A percentile compares a stretch with the other conserved stretches of the same genome.
Conservation (phyloP, 768 basidiomycete species). For the Fibroporia radiculosa region DNA sequence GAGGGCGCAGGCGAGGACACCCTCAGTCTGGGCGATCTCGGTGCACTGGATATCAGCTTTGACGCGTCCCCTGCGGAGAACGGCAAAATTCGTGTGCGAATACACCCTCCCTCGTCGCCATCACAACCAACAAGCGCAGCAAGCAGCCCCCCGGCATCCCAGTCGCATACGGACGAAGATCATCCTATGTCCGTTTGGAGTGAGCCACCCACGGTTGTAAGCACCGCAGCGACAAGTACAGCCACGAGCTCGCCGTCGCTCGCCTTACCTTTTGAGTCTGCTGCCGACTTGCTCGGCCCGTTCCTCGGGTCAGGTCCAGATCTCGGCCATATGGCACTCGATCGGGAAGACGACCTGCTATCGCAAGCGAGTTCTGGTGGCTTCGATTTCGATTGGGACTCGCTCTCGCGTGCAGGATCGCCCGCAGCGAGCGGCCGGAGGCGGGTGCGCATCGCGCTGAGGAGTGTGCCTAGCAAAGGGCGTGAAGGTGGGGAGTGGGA, state of each 20-base stretch:
- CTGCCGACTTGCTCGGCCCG: slow-evolving; percentile 34
- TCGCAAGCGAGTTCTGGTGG: background rate
- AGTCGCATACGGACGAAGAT: slow-evolving; percentile 1
- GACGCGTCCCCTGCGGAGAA: slow-evolving; percentile 56
- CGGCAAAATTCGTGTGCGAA: slow-evolving; percentile 67
- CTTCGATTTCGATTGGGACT: slow-evolving; percentile 12
- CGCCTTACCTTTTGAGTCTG: too few relatives aligned
- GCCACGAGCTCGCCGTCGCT: slow-evolving; percentile 9
- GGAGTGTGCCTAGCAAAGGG: slow-evolving; percentile 52
- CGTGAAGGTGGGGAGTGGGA: slow-evolving; percentile 76
- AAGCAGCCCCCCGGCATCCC: slow-evolving; percentile 1
- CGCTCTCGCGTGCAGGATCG: slow-evolving; percentile 14
- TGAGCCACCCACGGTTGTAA: background rate
- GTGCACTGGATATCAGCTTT: slow-evolving; percentile 65
- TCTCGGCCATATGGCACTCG: slow-evolving; percentile 1
- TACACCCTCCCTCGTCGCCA: slow-evolving; percentile 43
- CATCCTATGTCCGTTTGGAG: slow-evolving; percentile 1
- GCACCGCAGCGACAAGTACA: background rate
- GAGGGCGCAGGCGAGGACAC: slow-evolving; percentile 41
- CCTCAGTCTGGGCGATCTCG: slow-evolving; percentile 29
- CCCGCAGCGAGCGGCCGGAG: slow-evolving; percentile 29
- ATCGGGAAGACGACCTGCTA: background rate
- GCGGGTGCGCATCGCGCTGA: slow-evolving; percentile 60
- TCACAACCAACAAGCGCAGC: slow-evolving; percentile 24
- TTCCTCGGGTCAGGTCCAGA: slow-evolving; percentile 48